Percentiles rank a stretch among this genome's conserved stretches.
phyloP scores from a whole-genome alignment of 192 early-diverging fungal species.

The Entophlyctis helioformis region DNA sequence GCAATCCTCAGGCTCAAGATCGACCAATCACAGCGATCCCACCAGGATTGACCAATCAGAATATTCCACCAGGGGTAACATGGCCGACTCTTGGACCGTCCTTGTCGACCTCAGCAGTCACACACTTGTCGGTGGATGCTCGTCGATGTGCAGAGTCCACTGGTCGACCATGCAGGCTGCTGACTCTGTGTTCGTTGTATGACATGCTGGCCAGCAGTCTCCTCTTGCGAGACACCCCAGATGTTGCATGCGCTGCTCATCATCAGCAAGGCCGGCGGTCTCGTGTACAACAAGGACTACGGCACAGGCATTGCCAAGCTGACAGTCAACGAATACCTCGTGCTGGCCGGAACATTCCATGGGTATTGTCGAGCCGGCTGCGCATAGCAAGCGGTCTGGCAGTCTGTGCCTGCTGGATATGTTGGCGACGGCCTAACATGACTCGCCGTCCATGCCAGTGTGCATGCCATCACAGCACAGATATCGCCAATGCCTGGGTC shows the following conservation, averaged over 20 bases:
- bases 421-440: not conserved
- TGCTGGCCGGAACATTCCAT: slow-evolving; percentile 96
- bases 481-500: slow-evolving; percentile 77
- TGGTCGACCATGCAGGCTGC: too few species aligned
- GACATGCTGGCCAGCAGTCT: too few species aligned
- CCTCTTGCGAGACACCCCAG: too few species aligned
- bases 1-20: too few species aligned
- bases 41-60: too few species aligned
- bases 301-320: slow-evolving; percentile 68
- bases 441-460: slow-evolving; percentile 29
- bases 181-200: too few species aligned
- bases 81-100: too few species aligned
- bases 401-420: not conserved
- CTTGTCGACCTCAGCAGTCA: too few species aligned
- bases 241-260: slow-evolving; percentile 28
- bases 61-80: too few species aligned
- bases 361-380: slow-evolving; percentile 36
- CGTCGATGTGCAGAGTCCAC: too few species aligned
- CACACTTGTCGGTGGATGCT: too few species aligned
- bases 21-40: too few species aligned
- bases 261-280: slow-evolving; percentile 70
- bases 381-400: not conserved
- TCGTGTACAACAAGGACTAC: slow-evolving; percentile 90
- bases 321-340: slow-evolving; percentile 89
- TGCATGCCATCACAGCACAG: slow-evolving; percentile 90